Conservation (phyloP, 208 protist genomes). For the Leishmania amazonensis region DNA sequence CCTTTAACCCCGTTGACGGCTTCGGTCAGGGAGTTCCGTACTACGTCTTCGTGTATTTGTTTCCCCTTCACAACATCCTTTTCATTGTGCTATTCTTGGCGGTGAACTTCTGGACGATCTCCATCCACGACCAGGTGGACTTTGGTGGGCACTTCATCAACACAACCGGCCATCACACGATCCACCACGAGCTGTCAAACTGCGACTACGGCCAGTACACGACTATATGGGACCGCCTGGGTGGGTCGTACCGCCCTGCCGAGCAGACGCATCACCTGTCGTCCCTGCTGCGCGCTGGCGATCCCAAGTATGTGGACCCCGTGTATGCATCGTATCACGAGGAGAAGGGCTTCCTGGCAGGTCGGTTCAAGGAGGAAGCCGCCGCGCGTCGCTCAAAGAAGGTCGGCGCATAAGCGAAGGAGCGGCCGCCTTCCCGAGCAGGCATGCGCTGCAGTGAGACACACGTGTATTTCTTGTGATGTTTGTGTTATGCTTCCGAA, state of each 20-base stretch:
- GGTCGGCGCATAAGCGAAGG: background rate
- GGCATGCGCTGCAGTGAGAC: background rate
- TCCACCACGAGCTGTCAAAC: conserved; percentile 93
- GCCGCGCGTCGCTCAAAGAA: conserved; percentile 18
- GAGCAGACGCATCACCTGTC: conserved; percentile 72
- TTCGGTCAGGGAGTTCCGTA: conserved; percentile 94
- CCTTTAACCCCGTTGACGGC: conserved; percentile 94
- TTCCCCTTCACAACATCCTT: conserved; percentile 88
- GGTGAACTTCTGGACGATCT: conserved; percentile 96
- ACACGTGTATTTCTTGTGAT: background rate
- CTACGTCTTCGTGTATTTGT: conserved; percentile 91
- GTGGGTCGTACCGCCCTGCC: conserved; percentile 82
- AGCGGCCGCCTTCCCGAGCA: conserved; percentile 1
- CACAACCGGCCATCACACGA: conserved; percentile 91
- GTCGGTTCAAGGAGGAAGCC: conserved; percentile 52
- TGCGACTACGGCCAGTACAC: conserved; percentile 96
- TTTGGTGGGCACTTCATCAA: conserved; percentile 82
- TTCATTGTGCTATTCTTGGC: conserved; percentile 89
- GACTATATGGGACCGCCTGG: conserved; percentile 93
- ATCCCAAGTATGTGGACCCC: conserved; percentile 44
- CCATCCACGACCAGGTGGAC: conserved; percentile 93
- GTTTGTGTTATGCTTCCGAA: background rate
- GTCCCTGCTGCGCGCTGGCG: conserved; percentile 22
- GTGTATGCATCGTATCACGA: conserved; percentile 55
- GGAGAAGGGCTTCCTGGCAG: conserved; percentile 52